Percentiles rank a stretch among this genome's conserved stretches.
Conservation (phyloP, 257 asterid genomes). For the Lycium barbarum region DNA sequence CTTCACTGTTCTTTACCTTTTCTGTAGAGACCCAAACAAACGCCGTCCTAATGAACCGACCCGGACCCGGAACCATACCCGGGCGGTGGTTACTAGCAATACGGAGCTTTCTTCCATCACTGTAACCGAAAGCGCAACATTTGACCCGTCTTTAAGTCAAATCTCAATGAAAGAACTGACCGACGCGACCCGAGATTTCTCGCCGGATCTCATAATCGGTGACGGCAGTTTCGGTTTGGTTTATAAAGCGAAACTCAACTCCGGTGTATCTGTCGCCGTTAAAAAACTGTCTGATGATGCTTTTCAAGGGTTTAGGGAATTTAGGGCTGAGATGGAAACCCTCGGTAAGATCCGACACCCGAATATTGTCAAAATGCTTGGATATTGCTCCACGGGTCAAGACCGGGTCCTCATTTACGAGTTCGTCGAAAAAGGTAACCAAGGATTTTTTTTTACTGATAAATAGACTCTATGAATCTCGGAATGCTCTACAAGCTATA, state of each 20-base stretch:
- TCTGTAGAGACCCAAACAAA: conserved; percentile 46
- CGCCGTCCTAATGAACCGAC: conserved; percentile 42
- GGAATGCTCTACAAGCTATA: no score
- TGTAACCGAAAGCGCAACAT: conserved; percentile 65
- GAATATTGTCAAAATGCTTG: conserved; percentile 73
- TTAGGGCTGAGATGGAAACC: conserved; percentile 94
- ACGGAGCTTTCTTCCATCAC: conserved; percentile 39
- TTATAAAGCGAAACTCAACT: conserved; percentile 69
- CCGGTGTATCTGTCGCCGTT: conserved; percentile 76
- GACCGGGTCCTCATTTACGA: conserved; percentile 84
- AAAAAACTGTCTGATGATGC: conserved; percentile 78
- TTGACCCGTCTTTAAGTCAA: conserved; percentile 58
- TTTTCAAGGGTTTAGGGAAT: conserved; percentile 88
- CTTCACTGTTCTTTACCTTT: conserved; percentile 44
- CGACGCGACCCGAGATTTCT: conserved; percentile 67
- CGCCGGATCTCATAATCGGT: conserved; percentile 76
- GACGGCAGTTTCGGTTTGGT: conserved; percentile 94
- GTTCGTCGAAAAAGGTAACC: conserved; percentile 65
- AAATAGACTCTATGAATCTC: no score
- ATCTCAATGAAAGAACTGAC: conserved; percentile 79
- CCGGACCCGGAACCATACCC: conserved; percentile 36
- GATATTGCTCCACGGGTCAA: conserved; percentile 66
- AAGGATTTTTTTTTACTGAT: no score
- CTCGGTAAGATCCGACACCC: conserved; percentile 77
- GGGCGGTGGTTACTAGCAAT: conserved; percentile 25